Percentiles rank a stretch among this genome's conserved stretches.
Conservation (phyloP, 2,329 filamentous ascomycete genomes). For the Talaromyces albobiverticillius region DNA sequence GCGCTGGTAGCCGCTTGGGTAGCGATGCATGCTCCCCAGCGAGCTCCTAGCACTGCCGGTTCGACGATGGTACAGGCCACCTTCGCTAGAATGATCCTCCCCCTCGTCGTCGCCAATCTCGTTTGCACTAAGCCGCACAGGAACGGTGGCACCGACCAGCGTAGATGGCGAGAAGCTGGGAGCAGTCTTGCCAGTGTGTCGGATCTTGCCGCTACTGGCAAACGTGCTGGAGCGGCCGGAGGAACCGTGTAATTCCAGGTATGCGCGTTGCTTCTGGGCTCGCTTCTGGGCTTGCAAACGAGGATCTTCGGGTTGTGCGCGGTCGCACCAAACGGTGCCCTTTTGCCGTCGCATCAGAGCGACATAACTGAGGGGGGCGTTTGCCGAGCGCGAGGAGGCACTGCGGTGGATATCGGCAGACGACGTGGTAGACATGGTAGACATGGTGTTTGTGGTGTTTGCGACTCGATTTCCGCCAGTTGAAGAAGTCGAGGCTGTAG, state of each 20-base stretch:
- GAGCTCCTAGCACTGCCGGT: slow-evolving; percentile 60
- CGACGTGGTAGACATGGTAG: slow-evolving; percentile 25
- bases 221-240: slow-evolving; percentile 61
- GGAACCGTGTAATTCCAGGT: slow-evolving; percentile 74
- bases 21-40: slow-evolving; percentile 45
- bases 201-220: slow-evolving; percentile 74
- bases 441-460: slow-evolving; percentile 25
- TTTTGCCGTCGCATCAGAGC: slow-evolving; percentile 96
- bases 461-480: slow-evolving; percentile 32
- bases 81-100: slow-evolving; percentile 46
- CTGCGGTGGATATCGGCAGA: slow-evolving; percentile 63
- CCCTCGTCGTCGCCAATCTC: slow-evolving; percentile 89
- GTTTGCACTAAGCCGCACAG: slow-evolving; percentile 87
- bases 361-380: slow-evolving; percentile 74
- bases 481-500: slow-evolving; percentile 40
- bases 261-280: slow-evolving; percentile 81
- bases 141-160: slow-evolving; percentile 73
- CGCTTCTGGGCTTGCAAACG: slow-evolving; percentile 77
- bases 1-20: slow-evolving; percentile 45
- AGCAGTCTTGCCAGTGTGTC: slow-evolving; percentile 75
- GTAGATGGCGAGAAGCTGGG: slow-evolving; percentile 78
- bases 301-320: slow-evolving; percentile 87
- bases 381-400: slow-evolving; percentile 73
- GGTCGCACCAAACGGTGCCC: slow-evolving; percentile 97
- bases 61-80: slow-evolving; percentile 39